Evolutionary conservation across 495 filamentous ascomycete genomes (phyloP).

Genomic region (Extremus antarcticus): DNA sequence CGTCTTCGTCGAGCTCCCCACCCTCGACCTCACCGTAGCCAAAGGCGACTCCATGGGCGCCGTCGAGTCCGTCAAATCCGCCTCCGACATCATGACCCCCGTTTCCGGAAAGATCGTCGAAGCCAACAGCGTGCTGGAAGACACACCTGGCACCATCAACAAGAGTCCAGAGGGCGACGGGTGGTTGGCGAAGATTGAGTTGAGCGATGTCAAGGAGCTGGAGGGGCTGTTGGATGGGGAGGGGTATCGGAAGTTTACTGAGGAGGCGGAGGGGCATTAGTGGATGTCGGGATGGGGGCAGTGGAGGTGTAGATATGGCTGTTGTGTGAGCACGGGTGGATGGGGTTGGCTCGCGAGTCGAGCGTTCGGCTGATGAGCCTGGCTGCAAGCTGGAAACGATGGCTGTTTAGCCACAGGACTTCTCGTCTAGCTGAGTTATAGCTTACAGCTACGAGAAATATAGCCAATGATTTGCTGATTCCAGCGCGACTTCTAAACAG

Average conservation of each 20-base stretch:
- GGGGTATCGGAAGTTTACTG: slow-evolving; percentile 63
- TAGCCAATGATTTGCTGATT: too few species aligned
- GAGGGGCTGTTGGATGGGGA: slow-evolving; percentile 61
- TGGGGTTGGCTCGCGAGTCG: too few species aligned
- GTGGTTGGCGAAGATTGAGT: slow-evolving; percentile 83
- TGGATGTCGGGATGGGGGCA: not conserved
- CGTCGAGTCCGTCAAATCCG: slow-evolving; percentile 95
- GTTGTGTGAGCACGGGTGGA: not conserved
- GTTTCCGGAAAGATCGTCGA: slow-evolving; percentile 63
- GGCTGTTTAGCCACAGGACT: too few species aligned
- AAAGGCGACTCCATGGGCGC: slow-evolving; percentile 78
- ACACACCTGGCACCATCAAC: slow-evolving; percentile 80
- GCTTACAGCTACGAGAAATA: too few species aligned
- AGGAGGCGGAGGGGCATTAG: slow-evolving; percentile 30
- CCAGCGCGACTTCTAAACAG: too few species aligned
- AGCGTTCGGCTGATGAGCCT: too few species aligned
- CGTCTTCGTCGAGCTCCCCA: slow-evolving; percentile 89
- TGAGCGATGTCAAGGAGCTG: slow-evolving; percentile 57
- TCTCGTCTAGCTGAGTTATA: too few species aligned
- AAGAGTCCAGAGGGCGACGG: slow-evolving; percentile 72
- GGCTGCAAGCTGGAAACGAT: too few species aligned
- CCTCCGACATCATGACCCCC: slow-evolving; percentile 88
- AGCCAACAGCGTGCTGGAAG: slow-evolving; percentile 61
- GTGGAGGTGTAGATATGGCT: not conserved
- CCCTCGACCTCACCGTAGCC: slow-evolving; percentile 46